Evolutionary conservation across 2,329 filamentous ascomycete species (phyloP).

Genomic region (Trichoderma breve): DNA sequence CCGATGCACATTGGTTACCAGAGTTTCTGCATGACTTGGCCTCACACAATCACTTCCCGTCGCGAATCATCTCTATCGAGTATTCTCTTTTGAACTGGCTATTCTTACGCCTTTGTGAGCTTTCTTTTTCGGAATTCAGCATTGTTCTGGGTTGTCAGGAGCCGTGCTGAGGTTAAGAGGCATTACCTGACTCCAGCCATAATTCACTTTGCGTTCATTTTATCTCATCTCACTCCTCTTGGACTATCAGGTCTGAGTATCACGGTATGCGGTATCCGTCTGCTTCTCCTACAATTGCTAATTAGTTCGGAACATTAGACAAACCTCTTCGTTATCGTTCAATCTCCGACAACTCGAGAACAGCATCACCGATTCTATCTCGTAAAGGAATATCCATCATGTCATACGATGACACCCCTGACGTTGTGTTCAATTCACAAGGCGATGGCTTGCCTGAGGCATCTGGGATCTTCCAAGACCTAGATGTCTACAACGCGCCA

Average conservation of each 20-base stretch:
- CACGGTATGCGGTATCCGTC: background rate
- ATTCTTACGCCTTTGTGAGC: background rate
- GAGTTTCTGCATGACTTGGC: background rate
- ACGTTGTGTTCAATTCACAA: background rate
- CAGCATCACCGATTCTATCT: background rate
- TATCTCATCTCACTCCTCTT: background rate
- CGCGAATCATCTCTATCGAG: background rate
- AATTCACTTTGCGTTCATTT: background rate
- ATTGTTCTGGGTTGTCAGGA: background rate
- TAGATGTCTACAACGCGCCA: background rate
- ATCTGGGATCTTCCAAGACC: background rate
- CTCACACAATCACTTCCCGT: background rate
- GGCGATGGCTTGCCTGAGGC: background rate
- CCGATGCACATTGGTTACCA: background rate
- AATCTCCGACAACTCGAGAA: too few relatives aligned
- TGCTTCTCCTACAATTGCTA: background rate
- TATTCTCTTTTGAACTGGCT: background rate
- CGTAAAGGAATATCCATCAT: background rate
- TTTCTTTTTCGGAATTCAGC: background rate
- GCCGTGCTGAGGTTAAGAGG: background rate
- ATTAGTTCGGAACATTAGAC: background rate
- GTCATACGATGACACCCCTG: background rate
- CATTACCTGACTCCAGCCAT: background rate
- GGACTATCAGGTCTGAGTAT: too few relatives aligned
- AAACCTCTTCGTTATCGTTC: background rate